Evolutionary conservation across 805 yeast genomes (phyloP).

Genomic region (Sugiyamaella mastotermitis): DNA sequence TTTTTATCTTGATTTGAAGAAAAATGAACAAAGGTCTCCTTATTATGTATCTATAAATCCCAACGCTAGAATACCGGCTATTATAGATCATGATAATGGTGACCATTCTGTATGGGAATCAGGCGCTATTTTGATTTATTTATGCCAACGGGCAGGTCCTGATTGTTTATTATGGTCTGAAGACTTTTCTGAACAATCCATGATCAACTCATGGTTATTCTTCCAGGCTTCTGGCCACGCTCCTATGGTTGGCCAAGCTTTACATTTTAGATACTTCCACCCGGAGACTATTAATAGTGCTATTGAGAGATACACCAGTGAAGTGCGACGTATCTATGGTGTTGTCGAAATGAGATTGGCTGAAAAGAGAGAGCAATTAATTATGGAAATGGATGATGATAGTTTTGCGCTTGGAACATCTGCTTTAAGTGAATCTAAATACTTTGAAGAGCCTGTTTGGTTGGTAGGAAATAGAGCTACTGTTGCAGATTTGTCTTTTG

Average conservation of each 20-base stretch:
- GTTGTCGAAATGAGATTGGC: slow-evolving; percentile 94
- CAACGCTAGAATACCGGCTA: slow-evolving; percentile 91
- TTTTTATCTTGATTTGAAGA: slow-evolving; percentile 76
- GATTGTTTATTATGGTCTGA: slow-evolving; percentile 75
- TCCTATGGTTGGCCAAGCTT: slow-evolving; percentile 97
- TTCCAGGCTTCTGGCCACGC: slow-evolving; percentile 97
- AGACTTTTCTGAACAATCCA: slow-evolving; percentile 72
- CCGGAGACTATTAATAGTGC: slow-evolving; percentile 81
- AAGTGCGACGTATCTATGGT: slow-evolving; percentile 87
- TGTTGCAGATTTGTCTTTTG: slow-evolving; percentile 84
- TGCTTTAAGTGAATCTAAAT: slow-evolving; percentile 75
- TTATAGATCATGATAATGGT: slow-evolving; percentile 79
- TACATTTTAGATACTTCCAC: slow-evolving; percentile 89
- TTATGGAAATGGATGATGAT: slow-evolving; percentile 86
- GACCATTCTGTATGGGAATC: slow-evolving; percentile 90
- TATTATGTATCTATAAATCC: slow-evolving; percentile 93
- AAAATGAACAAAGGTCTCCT: slow-evolving; percentile 88
- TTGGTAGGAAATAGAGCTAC: slow-evolving; percentile 79
- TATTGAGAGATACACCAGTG: slow-evolving; percentile 84
- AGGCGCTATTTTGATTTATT: slow-evolving; percentile 81
- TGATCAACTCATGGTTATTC: slow-evolving; percentile 82
- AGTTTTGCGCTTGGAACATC: slow-evolving; percentile 85
- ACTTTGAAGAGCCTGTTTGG: slow-evolving; percentile 93
- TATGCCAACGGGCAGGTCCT: slow-evolving; percentile 58
- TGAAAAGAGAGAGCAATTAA: slow-evolving; percentile 81